Base-by-base conservation (phyloP, 306 rosid genomes). In the Sindora glabra region DNA sequence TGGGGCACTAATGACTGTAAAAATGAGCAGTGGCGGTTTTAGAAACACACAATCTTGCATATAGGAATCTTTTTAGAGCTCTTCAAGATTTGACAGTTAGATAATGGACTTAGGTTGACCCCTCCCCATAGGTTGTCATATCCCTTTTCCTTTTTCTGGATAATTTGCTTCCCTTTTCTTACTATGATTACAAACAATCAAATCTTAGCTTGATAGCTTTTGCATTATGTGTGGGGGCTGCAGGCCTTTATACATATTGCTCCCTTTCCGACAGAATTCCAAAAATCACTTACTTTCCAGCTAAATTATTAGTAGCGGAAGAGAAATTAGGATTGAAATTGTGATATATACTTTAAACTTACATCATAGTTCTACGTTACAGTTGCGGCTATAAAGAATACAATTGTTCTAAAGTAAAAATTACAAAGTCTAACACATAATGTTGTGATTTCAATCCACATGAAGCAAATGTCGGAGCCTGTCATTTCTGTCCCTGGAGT, bases 61-160 rank as follows among this genome's bases (percentile, higher is more conserved):
- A 33, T 12, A 25, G 13, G 52, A 64, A 30, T 6, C 18, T 3
- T 39, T 55, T 75, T 56, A 47, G 59, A 59, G 48, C 34, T 65
- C 48, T 13, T 27, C n/a, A n/a, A 33, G 48, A 76, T 33, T 67
- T 77, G 74, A 77, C 74, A 71, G 56, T 77, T 71, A 34, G 62
- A 46, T 71, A 39, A 22, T 10, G 27, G 29, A 34, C 8, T 66
- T 59, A 76, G 59, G 68, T 71, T 76, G 76, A 71, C 74, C 67
- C 67, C 58, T 41, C 15, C 29, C 0, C 8, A 29, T 29, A 9
- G 16, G 27, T 59, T 24, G 40, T 39, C 10, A 18, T 14, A 2
- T 26, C 30, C 6, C 30, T 53, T 64, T 56, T 59, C 2, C 59
- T 21, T 49, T 68, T 74, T 62, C 14, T 22, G 56, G 47, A 13